phyloP scores from a whole-genome alignment of 345 rosid species.

The Boechera divaricarpa region DNA sequence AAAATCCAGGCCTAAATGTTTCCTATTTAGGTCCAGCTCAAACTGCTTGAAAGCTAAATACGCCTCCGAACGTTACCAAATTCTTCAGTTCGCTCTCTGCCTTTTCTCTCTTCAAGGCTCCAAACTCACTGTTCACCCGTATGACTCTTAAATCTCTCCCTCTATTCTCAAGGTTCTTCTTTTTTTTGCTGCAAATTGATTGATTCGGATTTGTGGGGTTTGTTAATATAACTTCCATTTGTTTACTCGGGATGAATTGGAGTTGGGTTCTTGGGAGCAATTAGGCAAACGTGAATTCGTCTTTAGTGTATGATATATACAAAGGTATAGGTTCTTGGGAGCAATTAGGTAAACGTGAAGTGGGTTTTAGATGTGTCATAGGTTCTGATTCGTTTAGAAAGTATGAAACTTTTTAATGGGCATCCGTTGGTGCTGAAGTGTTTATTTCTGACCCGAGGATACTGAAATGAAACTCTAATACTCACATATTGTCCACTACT shows the following conservation, averaged over 20 bases:
- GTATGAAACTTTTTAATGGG: no score
- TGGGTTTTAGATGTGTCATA: no score
- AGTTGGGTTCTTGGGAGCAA: conserved; percentile 43
- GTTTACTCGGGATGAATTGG: conserved; percentile 85
- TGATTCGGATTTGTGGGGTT: conserved; percentile 11
- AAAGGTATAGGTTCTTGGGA: no score
- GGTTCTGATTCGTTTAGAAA: no score
- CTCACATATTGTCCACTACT: no score
- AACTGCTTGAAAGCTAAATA: conserved; percentile 75
- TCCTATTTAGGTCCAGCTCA: not conserved
- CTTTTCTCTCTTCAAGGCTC: conserved; percentile 65
- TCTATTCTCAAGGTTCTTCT: not conserved
- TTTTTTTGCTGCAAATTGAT: conserved; percentile 5
- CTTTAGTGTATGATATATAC: no score
- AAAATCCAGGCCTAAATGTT: no score
- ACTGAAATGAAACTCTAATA: no score
- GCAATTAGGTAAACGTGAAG: no score
- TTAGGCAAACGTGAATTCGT: no score
- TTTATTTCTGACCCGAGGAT: no score
- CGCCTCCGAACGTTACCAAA: conserved; percentile 77
- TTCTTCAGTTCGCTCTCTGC: conserved; percentile 80
- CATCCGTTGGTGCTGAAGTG: no score
- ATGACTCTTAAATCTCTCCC: conserved; percentile 23
- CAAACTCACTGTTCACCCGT: conserved; percentile 72
- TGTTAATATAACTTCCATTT: conserved; percentile 84